Conservation (phyloP, 73 alveolate species). For the Urostyla sp. region DNA sequence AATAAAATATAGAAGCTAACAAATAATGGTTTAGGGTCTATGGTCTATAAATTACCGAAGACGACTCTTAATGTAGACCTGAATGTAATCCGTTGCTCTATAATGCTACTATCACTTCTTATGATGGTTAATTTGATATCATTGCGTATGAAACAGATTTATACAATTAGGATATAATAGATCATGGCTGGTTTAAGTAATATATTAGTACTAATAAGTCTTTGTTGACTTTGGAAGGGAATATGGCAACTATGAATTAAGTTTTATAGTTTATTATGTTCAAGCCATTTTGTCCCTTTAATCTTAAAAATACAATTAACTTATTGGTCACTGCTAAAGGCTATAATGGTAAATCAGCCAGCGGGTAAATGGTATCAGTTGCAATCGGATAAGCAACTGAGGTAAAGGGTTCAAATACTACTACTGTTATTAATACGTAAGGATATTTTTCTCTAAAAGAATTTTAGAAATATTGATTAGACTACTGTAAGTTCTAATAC, state of each 20-base stretch:
- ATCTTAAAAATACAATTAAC: not conserved
- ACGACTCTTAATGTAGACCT: conserved; percentile 38
- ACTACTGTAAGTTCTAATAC: not conserved
- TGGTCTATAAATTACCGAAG: conserved; percentile 33
- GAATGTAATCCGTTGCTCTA: conserved; percentile 23
- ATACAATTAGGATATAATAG: no score
- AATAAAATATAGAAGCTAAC: conserved; percentile 3
- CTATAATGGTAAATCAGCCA: conserved; percentile 23
- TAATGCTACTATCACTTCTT: not conserved
- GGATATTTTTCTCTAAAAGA: not conserved
- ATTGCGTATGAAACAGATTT: no score
- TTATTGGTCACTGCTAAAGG: conserved; percentile 5
- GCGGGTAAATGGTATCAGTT: conserved; percentile 42
- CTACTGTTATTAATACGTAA: conserved; percentile 1
- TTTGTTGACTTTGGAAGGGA: not conserved
- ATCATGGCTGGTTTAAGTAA: no score
- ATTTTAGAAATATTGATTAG: not conserved
- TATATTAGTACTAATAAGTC: no score
- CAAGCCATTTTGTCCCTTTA: conserved; percentile 31
- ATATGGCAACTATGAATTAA: not conserved
- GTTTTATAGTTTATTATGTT: not conserved
- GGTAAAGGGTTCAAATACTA: conserved; percentile 2
- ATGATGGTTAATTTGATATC: conserved; percentile 12
- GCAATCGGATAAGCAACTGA: conserved; percentile 23
- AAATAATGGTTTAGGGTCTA: not conserved